Evolutionary conservation across 73 alveolate genomes (phyloP).

Genomic region (Tetrahymena elliotti): DNA sequence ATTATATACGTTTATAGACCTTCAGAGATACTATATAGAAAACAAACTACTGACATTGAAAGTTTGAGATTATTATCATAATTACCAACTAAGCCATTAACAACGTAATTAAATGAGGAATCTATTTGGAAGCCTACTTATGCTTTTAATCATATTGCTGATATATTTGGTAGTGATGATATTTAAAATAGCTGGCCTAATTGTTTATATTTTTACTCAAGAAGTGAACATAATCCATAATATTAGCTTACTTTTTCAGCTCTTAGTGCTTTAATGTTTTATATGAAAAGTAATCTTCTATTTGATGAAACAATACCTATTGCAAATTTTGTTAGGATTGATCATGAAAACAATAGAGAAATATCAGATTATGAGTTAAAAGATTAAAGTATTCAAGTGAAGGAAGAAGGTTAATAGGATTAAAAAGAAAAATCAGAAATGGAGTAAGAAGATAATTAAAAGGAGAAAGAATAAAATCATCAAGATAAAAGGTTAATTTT

Average conservation of each 20-base stretch:
- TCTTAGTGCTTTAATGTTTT: not conserved
- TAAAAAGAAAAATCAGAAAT: not conserved
- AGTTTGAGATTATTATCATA: not conserved
- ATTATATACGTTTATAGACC: not conserved
- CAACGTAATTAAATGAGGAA: not conserved
- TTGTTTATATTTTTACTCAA: not conserved
- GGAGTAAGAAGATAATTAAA: not conserved
- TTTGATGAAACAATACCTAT: not conserved
- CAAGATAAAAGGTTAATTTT: not conserved
- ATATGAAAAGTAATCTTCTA: not conserved
- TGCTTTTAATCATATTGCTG: not conserved
- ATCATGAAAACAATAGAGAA: not conserved
- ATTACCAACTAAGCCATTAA: not conserved
- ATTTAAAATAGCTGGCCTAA: not conserved
- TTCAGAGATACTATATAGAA: not conserved
- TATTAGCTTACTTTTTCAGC: not conserved
- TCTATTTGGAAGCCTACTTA: not conserved
- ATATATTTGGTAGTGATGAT: not conserved
- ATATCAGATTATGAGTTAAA: not conserved
- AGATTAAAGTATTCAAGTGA: not conserved
- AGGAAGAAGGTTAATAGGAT: not conserved
- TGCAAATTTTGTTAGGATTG: not conserved
- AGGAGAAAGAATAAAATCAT: not conserved
- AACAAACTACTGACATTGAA: not conserved
- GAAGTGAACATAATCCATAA: not conserved